Evolutionary conservation across 2,329 filamentous ascomycete genomes (phyloP), one percentile per base, ranked within the genome.

Genomic region (Hypoxylon sp.): DNA sequence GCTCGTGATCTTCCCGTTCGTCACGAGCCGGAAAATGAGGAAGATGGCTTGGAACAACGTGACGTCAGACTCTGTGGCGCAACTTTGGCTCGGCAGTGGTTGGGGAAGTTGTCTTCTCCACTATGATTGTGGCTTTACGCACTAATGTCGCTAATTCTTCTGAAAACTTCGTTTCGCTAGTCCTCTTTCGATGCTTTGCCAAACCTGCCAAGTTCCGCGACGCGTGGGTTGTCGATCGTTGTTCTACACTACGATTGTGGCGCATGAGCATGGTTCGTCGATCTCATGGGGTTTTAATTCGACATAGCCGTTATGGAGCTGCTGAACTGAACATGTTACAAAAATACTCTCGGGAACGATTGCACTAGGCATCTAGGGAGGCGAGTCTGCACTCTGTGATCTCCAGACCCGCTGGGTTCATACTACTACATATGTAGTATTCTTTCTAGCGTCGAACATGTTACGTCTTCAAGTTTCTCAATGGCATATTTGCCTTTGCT

Each of bases 1-100:
- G 21, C 36, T 38, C 36, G 42, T 58, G 51, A 50, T 51, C 51
- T 46, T 19, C 21, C 29, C 35, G 21, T 12, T n/a, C 23, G 44
- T 46, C 40, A 45, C 30, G 41, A 49, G 34, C 15, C 16, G 21
- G 21, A 32, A 25, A 40, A 43, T 16, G 21, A 9, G 30, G 20
- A 40, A 43, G 15, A 40, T 37, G 13, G 48, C 25, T 42, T 50
- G 29, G 36, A 9, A 31, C n/a, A 31, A 29, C 17, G 20, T 60
- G 57, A 60, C 57, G 50, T 60, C 57, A 60, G 37, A 26, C 6
- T 9, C 3, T 55, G 57, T 57, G 57, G 57, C 57, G 53, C 40
- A 43, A 31, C 35, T 12, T 6, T 25, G 21, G 5, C 21, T 25
- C 45, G 50, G 32, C 36, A 43, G 29, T 36, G 41, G n/a, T 36